Base-by-base conservation (phyloP, 1,139 yeast genomes). In the Trichomonascaceae sp. region DNA sequence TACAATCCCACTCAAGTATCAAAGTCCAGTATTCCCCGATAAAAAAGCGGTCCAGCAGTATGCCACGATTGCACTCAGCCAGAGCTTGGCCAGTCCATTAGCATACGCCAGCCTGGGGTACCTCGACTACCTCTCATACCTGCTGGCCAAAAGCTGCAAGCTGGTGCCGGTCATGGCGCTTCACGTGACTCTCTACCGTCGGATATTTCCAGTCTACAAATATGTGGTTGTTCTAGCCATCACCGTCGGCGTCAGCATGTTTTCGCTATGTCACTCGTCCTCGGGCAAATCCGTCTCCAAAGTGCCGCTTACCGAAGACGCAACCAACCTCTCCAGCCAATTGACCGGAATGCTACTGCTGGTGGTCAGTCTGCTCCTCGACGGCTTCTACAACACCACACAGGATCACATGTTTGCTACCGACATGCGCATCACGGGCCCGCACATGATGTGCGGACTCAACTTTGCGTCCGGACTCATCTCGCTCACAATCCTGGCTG, bases 91-190 rank as follows among this genome's bases (percentile, higher is more conserved):
- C 1, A 70, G 89, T 1, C 96, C 96, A 3, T 56, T 80, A 45
- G 80, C 93, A 26, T 70, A 80, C 56, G 64, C 75, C 40, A 74
- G 94, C 9, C 62, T 89, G 42, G 65, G 69, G 34, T 84, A 89
- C 51, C 92, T 89, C 29, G 94, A 84, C 52, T 89, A 82, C 52
- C 64, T 89, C 50, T 79, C 93, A 0, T 77, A 73, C 47, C 67
- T 89, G 44, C 66, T 89, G 41, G 94, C 96, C 27, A 89, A 89
- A 54, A 79, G 94, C 33, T 89, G 98, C 54, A 89, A 89, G 51
- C 67, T 89, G 53, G 73, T 89, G 23, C 99, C 99, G 0, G 93
- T 87, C 16, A 76, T 89, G 79, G 55, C 81, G 25, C 78, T 89
- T 2, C 96, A 85, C 50, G 60, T 77, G 41, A 46, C 75, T n/a